These are phyloP conservation scores for Exophiala sp. DNA, from an alignment of 2,329 filamentous ascomycete genomes.

Conservation along the genomic window DNA sequence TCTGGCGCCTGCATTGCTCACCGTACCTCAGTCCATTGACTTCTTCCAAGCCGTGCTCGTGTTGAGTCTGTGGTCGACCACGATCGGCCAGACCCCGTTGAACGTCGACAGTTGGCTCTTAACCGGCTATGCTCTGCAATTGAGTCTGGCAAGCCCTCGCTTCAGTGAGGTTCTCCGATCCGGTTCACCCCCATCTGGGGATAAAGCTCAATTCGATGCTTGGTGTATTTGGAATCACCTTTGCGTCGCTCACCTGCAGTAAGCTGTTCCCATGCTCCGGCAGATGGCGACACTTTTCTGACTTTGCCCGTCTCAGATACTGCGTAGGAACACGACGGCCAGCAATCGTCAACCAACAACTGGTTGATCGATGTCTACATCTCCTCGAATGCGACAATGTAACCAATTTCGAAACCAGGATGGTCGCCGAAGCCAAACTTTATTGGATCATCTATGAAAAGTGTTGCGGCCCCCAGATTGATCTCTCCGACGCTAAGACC, in stretches of 20 bases:
- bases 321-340: slow-evolving; percentile 41
- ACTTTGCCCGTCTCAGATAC: slow-evolving; percentile 30
- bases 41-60: slow-evolving; percentile 43
- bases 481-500: slow-evolving; percentile 34
- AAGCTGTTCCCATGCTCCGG: slow-evolving; percentile 5
- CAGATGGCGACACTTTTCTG: not conserved
- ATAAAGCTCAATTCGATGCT: slow-evolving; percentile 30
- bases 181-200: slow-evolving; percentile 10
- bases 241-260: slow-evolving; percentile 42
- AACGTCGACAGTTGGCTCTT: slow-evolving; percentile 44
- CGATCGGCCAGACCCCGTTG: slow-evolving; percentile 41
- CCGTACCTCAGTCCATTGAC: slow-evolving; percentile 38
- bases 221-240: slow-evolving; percentile 43
- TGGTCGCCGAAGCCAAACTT: slow-evolving; percentile 43
- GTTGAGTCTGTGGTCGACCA: slow-evolving; percentile 45
- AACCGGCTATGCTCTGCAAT: slow-evolving; percentile 42
- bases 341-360: slow-evolving; percentile 35
- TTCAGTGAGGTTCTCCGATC: slow-evolving; percentile 28
- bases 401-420: slow-evolving; percentile 43
- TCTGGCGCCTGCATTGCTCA: slow-evolving; percentile 33
- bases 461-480: slow-evolving; percentile 33
- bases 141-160: slow-evolving; percentile 36
- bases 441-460: slow-evolving; percentile 45
- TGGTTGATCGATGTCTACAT: slow-evolving; percentile 37
- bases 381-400: slow-evolving; percentile 37